Conservation (phyloP, 2,329 filamentous ascomycete species). For the Scedosporium dehoogii region DNA sequence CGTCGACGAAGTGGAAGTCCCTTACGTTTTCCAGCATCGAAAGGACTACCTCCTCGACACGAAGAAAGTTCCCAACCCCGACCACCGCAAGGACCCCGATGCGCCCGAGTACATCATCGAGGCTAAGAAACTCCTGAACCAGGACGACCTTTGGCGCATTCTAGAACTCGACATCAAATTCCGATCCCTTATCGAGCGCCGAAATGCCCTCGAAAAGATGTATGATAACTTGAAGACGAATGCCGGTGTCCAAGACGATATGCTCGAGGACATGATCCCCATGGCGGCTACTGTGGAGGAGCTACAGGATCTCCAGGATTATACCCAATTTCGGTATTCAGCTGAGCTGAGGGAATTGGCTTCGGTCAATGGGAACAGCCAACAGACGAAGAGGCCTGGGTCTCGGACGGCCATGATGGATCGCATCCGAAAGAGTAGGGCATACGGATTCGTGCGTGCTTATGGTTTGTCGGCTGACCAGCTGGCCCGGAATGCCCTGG, state of each 20-base stretch:
- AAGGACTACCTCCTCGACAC: conserved; percentile 96
- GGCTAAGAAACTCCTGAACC: conserved; percentile 81
- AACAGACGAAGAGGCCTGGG: conserved; percentile 62
- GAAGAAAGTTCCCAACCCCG: conserved; percentile 54
- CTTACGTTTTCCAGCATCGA: conserved; percentile 95
- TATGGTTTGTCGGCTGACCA: conserved; percentile 86
- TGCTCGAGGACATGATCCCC: conserved; percentile 74
- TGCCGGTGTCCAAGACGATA: conserved; percentile 55
- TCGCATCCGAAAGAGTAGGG: conserved; percentile 68
- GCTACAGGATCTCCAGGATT: conserved; percentile 92
- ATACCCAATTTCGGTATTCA: conserved; percentile 88
- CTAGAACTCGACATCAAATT: conserved; percentile 94
- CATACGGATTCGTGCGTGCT: conserved; percentile 73
- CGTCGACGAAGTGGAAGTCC: conserved; percentile 87
- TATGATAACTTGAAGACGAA: conserved; percentile 60
- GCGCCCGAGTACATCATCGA: conserved; percentile 62
- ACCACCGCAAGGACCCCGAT: conserved; percentile 55
- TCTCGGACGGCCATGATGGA: conserved; percentile 74
- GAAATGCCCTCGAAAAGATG: conserved; percentile 71
- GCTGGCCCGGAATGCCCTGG: conserved; percentile 76
- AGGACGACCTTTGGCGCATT: conserved; percentile 91
- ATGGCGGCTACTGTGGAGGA: conserved; percentile 84
- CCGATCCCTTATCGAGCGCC: conserved; percentile 83
- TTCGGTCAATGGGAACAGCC: conserved; percentile 54
- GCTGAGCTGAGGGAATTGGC: conserved; percentile 72